Evolutionary conservation across 371 early-diverging fungal species (phyloP), one percentile per base, ranked within the genome.

Genomic region (Mortierella sp.): DNA sequence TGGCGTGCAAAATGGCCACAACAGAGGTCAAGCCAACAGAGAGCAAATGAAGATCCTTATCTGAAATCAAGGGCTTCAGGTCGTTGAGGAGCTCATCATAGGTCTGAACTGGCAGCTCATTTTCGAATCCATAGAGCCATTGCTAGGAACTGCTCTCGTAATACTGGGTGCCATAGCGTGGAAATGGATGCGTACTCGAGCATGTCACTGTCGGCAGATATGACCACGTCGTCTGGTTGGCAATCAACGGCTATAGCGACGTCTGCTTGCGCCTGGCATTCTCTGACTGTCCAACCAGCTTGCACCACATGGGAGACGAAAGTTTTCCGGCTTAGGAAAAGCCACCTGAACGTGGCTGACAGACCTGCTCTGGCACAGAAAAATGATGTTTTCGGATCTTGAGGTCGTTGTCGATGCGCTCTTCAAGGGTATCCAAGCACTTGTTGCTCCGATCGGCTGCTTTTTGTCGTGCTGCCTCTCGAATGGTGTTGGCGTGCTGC

Each of bases 21-120:
- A 89, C 79, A 2, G 86, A 81, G 18, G 81, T 83, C 54, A 95
- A 64, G 1, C 92, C 89, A 39, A 93, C 81, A 27, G 94, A 92
- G 47, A 94, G 80, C 6, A 95, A 74, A 55, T 93, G 92, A 39
- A 94, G 83, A 73, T 95, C 95, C 21, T 84, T 70, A 55, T 94
- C 94, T 0, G 85, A 66, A 23, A 95, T 80, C 53, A 93, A 81
- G 2, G 90, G 89, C 39, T 80, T 83, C 24, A 93, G 65, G 57
- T 93, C 94, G 16, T 54, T 67, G 72, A 94, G 60, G 3, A 93
- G 69, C 0, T 56, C 72, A 1, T 79, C 58, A 30, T 85, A 89
- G 24, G 82, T 81, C 27, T 80, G 78, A 3, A 71, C 56, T 2
- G 81, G 56, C 38, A 91, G 61, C 1, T 60, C 61, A 13, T 80